Percentiles rank a stretch among this genome's conserved stretches.
phyloP scores from a whole-genome alignment of 805 yeast genomes.

The Candida coquimbonensis region DNA sequence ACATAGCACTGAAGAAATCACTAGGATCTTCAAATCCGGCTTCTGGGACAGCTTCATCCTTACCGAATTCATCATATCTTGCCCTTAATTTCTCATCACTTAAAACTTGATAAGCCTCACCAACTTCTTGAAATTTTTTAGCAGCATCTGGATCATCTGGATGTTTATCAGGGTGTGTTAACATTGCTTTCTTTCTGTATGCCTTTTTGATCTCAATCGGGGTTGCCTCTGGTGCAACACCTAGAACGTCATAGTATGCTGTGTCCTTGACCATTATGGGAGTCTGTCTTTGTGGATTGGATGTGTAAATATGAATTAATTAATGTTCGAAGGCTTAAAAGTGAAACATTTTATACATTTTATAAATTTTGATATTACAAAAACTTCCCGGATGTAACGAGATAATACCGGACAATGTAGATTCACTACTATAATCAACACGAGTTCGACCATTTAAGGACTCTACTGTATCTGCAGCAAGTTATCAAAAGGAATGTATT shows the following conservation, averaged over 20 bases:
- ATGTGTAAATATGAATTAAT: too few relatives aligned
- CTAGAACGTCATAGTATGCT: constrained; percentile 76
- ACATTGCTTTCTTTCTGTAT: constrained; percentile 83
- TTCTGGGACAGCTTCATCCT: constrained; percentile 62
- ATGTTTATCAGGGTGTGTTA: constrained; percentile 92
- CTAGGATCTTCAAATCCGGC: constrained; percentile 78
- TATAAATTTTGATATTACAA: too few relatives aligned
- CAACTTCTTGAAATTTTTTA: constrained; percentile 69
- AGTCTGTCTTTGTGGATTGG: too few relatives aligned
- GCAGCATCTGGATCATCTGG: constrained; percentile 93
- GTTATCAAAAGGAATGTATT: too few relatives aligned
- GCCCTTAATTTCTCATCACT: constrained; percentile 64
- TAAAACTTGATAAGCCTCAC: constrained; percentile 70
- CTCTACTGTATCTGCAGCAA: too few relatives aligned
- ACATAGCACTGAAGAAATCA: constrained; percentile 77
- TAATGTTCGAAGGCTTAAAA: too few relatives aligned
- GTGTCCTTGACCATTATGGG: constrained; percentile 46
- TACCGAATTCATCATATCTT: constrained; percentile 81
- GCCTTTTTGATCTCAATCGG: constrained; percentile 86
- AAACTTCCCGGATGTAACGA: too few relatives aligned
- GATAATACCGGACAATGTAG: too few relatives aligned
- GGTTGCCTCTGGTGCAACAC: constrained; percentile 61
- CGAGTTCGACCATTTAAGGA: too few relatives aligned
- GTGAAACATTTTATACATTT: too few relatives aligned
- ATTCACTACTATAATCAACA: too few relatives aligned